A percentile compares a stretch with the other conserved stretches of the same genome.
Evolutionary conservation across 2,329 filamentous ascomycete genomes (phyloP).

Genomic region (Fusarium praegraminearum): DNA sequence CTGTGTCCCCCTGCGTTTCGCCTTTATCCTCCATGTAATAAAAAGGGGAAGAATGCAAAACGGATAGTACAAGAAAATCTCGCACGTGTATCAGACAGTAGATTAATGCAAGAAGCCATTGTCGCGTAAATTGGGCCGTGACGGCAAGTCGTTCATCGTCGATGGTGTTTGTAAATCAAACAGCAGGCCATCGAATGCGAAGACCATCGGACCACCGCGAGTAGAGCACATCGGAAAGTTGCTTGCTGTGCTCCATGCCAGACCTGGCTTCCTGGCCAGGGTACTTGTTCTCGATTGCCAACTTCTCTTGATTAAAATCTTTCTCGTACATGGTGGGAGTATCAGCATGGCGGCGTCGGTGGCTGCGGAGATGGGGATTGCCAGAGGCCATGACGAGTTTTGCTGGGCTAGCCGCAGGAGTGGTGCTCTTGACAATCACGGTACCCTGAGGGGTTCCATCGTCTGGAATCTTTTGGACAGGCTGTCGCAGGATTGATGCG

Average conservation of each 20-base stretch:
- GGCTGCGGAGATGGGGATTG: slow-evolving; percentile 87
- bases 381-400: slow-evolving; percentile 83
- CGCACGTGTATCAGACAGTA: slow-evolving; percentile 23
- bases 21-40: slow-evolving; percentile 6
- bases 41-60: slow-evolving; percentile 31
- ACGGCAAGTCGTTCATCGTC: not conserved
- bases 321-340: slow-evolving; percentile 57
- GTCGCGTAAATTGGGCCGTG: not conserved
- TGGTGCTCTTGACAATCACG: slow-evolving; percentile 67
- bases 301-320: slow-evolving; percentile 61
- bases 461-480: slow-evolving; percentile 55
- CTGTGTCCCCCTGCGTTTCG: slow-evolving; percentile 4
- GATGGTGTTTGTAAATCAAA: slow-evolving; percentile 34
- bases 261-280: slow-evolving; percentile 67
- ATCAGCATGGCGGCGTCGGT: slow-evolving; percentile 73
- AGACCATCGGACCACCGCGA: slow-evolving; percentile 89
- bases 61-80: slow-evolving; percentile 16
- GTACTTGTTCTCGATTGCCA: slow-evolving; percentile 64
- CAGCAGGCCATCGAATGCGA: slow-evolving; percentile 73
- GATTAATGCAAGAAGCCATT: slow-evolving; percentile 1
- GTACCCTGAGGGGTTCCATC: slow-evolving; percentile 66
- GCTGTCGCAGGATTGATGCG: slow-evolving; percentile 59
- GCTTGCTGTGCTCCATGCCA: slow-evolving; percentile 92
- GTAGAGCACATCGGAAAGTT: slow-evolving; percentile 91
- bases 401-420: slow-evolving; percentile 59